Evolutionary conservation across 2,329 filamentous ascomycete species (phyloP), one percentile per base, ranked within the genome.

Genomic region (Scytalidium sp.): DNA sequence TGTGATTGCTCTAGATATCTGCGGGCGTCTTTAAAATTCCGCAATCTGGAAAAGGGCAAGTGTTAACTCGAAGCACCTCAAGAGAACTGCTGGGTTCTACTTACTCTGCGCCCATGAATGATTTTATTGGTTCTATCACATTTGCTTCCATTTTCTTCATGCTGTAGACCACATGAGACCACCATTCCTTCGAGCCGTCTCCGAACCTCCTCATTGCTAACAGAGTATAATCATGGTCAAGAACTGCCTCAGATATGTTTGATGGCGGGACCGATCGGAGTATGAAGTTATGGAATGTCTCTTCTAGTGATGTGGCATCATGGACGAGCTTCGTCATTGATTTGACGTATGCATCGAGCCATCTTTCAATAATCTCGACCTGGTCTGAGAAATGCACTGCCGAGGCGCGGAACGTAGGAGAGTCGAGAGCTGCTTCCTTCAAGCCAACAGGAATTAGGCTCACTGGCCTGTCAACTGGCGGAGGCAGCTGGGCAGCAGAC

Each of bases 401-500:
- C 19, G 89, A 89, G 43, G 92, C 90, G 57, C 94, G 90, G 69
- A 97, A 97, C 29, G 92, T 95, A 21, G 94, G 94, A 36, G 92
- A 97, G 71, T 99, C 94, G 73, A 97, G 87, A 19, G 91, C 88
- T 45, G 94, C 94, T 79, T 99, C 94, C 72, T 93, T 94, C 60
- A 97, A 80, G 53, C 85, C 85, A 29, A 97, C 92, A 41, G 94
- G 90, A 43, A 67, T 63, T 45, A 65, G 56, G 44, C 55, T 64
- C 45, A 66, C 47, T 3, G 61, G 54, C 45, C 50, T 56, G 19
- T 50, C 54, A 21, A 56, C 50, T 29, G 58, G 58, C 42, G 32
- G 32, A 8, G 32, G 32, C 32, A 36, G 15, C 8, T 36, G 36
- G 44, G 17, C 47, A 36, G 5, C 4, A 8, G 43, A 19, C 10